phyloP scores from a whole-genome alignment of 2,329 filamentous ascomycete species.

The Pseudofabraea citricarpa region DNA sequence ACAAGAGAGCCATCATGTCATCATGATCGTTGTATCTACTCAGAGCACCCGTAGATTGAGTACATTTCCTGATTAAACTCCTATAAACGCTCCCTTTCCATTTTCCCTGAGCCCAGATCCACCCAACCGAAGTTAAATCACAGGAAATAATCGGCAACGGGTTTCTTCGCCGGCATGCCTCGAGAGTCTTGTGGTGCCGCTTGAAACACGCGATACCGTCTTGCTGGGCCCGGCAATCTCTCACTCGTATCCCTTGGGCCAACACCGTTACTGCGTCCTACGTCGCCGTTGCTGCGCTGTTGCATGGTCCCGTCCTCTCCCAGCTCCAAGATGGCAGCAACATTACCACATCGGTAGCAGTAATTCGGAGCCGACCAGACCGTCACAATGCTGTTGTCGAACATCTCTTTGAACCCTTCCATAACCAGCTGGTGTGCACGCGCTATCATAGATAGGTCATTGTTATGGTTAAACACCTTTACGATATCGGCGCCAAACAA shows the following conservation, averaged over 20 bases:
- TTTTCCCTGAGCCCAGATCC: too few species aligned
- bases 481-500: slow-evolving; percentile 95
- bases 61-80: too few species aligned
- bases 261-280: slow-evolving; percentile 50
- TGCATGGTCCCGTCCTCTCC: slow-evolving; percentile 70
- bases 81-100: too few species aligned
- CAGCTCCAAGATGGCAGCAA: slow-evolving; percentile 89
- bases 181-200: slow-evolving; percentile 92
- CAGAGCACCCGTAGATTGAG: too few species aligned
- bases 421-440: slow-evolving; percentile 96
- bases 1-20: too few species aligned
- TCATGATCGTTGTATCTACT: too few species aligned
- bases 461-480: slow-evolving; percentile 90
- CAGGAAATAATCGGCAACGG: slow-evolving; percentile 94
- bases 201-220: slow-evolving; percentile 92
- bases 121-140: slow-evolving; percentile 43
- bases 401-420: slow-evolving; percentile 99
- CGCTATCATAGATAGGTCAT: slow-evolving; percentile 87
- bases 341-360: slow-evolving; percentile 88
- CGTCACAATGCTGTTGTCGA: slow-evolving; percentile 89
- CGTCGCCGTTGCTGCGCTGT: slow-evolving; percentile 32
- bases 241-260: slow-evolving; percentile 43
- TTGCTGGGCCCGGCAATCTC: slow-evolving; percentile 67
- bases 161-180: slow-evolving; percentile 98
- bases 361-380: slow-evolving; percentile 99